Base-by-base conservation (phyloP, 2,329 filamentous ascomycete species). In the Aureobasidium sp. region DNA sequence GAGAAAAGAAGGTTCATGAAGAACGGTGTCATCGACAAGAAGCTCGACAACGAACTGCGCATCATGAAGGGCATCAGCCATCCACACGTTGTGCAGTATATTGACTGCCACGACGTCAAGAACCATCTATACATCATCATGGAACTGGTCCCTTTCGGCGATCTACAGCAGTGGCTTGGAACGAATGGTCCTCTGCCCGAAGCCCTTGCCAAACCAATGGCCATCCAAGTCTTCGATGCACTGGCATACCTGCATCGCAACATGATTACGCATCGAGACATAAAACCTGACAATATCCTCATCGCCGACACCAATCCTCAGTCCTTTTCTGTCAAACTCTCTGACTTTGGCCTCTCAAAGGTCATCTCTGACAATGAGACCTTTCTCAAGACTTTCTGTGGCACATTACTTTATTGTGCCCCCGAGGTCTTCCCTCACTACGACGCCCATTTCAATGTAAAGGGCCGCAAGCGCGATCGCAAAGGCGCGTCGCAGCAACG, bases 261-360 rank as follows among this genome's bases (percentile, higher is more conserved):
- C 69, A 91, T 88, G 70, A 97, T 99, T 68, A 97, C 93, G 0
- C 94, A 99, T 75, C 88, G 94, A n/a, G 94, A 99, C 74, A 91
- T 99, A 71, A 99, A 99, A 72, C 94, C 94, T 0, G 94, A 99
- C 78, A 99, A 99, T 70, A 97, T 99, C 64, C 80, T 99, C 44
- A 89, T 97, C 67, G 81, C 86, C 12, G 87, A 85, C 0, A 73
- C 84, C 11, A 79, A 87, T 6, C 91, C 92, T 0, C 52, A 69
- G 5, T 67, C 68, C 45, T 84, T 96, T 53, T 80, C 84, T 15
- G 88, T 97, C 68, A 97, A 99, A 75, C 80, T 99, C 15, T 96
- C 94, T 0, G 94, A 99, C 72, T 99, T 99, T 77, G 94, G 94
- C 3, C 78, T 99, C 5, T 97, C 94, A 2, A 99, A 99, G 73